A percentile compares a stretch with the other conserved stretches of the same genome.
phyloP scores from a whole-genome alignment of 306 rosid species.

The Pterocarpus macrocarpus region DNA sequence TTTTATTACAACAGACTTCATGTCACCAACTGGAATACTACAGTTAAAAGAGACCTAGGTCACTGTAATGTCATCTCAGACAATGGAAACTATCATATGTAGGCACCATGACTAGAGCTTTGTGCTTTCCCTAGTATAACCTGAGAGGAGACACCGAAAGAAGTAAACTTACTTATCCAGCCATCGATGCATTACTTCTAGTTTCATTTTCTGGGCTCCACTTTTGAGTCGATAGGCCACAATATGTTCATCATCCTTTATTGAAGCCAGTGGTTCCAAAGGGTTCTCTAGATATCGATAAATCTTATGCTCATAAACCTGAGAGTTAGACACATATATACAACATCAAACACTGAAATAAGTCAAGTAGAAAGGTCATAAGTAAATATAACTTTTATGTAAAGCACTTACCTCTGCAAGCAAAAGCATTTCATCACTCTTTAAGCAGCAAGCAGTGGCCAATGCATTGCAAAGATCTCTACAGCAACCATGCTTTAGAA shows the following conservation, averaged over 20 bases:
- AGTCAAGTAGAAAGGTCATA: slow-evolving; percentile 13
- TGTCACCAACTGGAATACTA: slow-evolving; percentile 29
- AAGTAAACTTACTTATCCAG: slow-evolving; percentile 77
- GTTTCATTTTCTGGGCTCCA: slow-evolving; percentile 63
- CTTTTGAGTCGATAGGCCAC: slow-evolving; percentile 86
- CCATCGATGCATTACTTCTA: slow-evolving; percentile 81
- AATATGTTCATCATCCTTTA: slow-evolving; percentile 90
- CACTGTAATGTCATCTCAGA: slow-evolving; percentile 21
- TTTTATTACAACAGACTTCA: slow-evolving; percentile 10
- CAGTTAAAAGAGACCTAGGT: slow-evolving; percentile 28
- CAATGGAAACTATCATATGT: neutral
- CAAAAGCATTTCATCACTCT: slow-evolving; percentile 86
- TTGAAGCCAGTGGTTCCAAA: slow-evolving; percentile 69
- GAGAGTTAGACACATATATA: slow-evolving; percentile 35
- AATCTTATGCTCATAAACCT: slow-evolving; percentile 83
- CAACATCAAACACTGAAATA: slow-evolving; percentile 45
- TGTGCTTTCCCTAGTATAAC: slow-evolving; percentile 26
- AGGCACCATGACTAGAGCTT: slow-evolving; percentile 32
- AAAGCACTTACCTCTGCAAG: slow-evolving; percentile 83
- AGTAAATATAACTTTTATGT: slow-evolving; percentile 23
- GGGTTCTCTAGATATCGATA: slow-evolving; percentile 81
- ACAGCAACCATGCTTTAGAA: slow-evolving; percentile 73
- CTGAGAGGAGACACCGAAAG: slow-evolving; percentile 27
- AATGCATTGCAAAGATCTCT: slow-evolving; percentile 82
- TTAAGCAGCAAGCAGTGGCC: slow-evolving; percentile 85